phyloP scores from a whole-genome alignment of 768 basidiomycete genomes.

The Kwoniella shandongensis region DNA sequence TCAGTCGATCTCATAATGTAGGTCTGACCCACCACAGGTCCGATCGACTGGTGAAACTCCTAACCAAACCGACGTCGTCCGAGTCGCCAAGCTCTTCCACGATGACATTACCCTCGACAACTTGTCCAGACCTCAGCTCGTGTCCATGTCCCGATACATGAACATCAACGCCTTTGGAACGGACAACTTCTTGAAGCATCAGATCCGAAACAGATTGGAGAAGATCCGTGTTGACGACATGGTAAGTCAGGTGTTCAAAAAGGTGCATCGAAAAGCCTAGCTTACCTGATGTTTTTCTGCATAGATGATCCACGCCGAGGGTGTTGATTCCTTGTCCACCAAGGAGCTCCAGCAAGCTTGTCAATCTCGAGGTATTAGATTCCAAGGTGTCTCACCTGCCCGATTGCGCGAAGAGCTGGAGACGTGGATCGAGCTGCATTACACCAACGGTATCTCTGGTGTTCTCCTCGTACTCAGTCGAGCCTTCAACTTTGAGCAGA shows the following conservation, averaged over 20 bases:
- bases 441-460: slow-evolving; percentile 83
- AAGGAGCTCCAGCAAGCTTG: slow-evolving; percentile 89
- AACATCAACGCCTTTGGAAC: slow-evolving; percentile 97
- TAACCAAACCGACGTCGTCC: slow-evolving; percentile 81
- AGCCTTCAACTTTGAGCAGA: slow-evolving; percentile 88
- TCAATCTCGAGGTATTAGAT: slow-evolving; percentile 90
- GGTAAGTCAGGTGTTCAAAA: slow-evolving; percentile 41
- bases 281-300: background rate
- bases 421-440: slow-evolving; percentile 93
- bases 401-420: slow-evolving; percentile 82
- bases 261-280: background rate
- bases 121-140: slow-evolving; percentile 93
- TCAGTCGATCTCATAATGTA: background rate
- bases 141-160: slow-evolving; percentile 97
- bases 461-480: slow-evolving; percentile 90
- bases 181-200: slow-evolving; percentile 93
- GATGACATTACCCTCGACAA: slow-evolving; percentile 98
- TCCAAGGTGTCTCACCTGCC: slow-evolving; percentile 80
- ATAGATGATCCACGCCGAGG: slow-evolving; percentile 81
- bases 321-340: slow-evolving; percentile 84
- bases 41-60: slow-evolving; percentile 94
- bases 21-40: slow-evolving; percentile 58
- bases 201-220: slow-evolving; percentile 77
- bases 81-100: slow-evolving; percentile 93
- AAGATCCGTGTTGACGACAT: slow-evolving; percentile 85